Base-by-base conservation (phyloP, 106 monocot species). In the Dendrobium officinale region DNA sequence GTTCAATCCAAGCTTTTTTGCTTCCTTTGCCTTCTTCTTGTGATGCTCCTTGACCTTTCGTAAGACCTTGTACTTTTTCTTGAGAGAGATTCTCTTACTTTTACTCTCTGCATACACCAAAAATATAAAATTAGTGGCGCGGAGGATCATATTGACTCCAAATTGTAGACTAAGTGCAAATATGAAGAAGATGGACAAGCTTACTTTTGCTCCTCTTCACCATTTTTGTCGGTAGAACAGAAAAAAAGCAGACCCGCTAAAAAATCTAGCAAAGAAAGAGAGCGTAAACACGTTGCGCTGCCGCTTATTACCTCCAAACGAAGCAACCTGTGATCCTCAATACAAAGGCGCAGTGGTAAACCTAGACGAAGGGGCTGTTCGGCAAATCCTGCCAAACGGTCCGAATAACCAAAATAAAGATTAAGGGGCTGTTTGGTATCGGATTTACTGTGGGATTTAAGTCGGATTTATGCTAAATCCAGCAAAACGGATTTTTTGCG, bases 171-270 rank as follows among this genome's bases (percentile, higher is more conserved):
- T 15, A n/a, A 26, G 10, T 49, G n/a, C 8, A 76, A 26, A 13
- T 47, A 49, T 13, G 27, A 47, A 26, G 2, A 11, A 48, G 49
- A 24, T 27, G 20, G 47, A 18, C 59, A 13, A 51, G 75, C 87
- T 89, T 78, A 89, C 92, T 93, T 77, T 91, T 89, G 83, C 91
- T 91, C 82, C 81, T 91, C 91, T 93, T 93, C 89, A 91, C 91
- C 94, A 94, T 91, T 73, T 81, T 26, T 2, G 33, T 70, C 11
- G 20, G 19, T n/a, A 7, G 43, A n/a, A 74, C 13, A n/a, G 9
- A 74, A 44, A 20, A 1, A 19, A 74, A 74, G 74, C 0, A 44
- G 7, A 74, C 43, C 74, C 7, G 15, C 42, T 74, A n/a, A 37
- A 61, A 61, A 51, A 66, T 26, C 64, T 66, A 22, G 64, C 26